A percentile compares a stretch with the other conserved stretches of the same genome.
phyloP scores from a whole-genome alignment of 208 protist species.

The Wallacemonas sp. region DNA sequence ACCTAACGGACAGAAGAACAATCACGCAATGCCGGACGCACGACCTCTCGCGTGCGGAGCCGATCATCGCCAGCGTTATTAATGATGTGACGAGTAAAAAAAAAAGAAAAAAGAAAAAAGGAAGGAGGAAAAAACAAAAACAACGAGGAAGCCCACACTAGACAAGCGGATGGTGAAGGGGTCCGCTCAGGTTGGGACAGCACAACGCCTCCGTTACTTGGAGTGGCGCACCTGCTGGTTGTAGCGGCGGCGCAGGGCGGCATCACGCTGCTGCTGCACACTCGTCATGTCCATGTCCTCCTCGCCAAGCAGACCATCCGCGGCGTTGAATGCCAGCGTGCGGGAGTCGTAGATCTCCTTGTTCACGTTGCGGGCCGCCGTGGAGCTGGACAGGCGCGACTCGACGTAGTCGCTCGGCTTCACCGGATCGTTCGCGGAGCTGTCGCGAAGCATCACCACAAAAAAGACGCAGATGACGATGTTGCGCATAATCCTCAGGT shows the following conservation, averaged over 20 bases:
- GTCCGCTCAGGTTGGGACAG: neutral
- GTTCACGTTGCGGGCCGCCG: slow-evolving; percentile 48
- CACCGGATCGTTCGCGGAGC: slow-evolving; percentile 31
- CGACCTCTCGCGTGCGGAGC: no score
- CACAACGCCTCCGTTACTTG: slow-evolving; percentile 27
- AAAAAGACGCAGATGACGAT: slow-evolving; percentile 69
- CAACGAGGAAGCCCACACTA: neutral
- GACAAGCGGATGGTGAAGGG: no score
- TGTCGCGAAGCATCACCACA: slow-evolving; percentile 58
- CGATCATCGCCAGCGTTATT: no score
- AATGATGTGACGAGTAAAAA: slow-evolving; percentile 18
- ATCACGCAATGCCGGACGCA: no score
- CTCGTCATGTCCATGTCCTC: slow-evolving; percentile 77
- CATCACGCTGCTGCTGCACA: slow-evolving; percentile 80
- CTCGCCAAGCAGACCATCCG: slow-evolving; percentile 63
- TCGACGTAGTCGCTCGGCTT: slow-evolving; percentile 76
- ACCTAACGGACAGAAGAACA: no score
- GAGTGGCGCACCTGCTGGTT: slow-evolving; percentile 53
- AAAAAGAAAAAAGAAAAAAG: slow-evolving; percentile 19
- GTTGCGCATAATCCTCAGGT: slow-evolving; percentile 65
- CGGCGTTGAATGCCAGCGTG: slow-evolving; percentile 55
- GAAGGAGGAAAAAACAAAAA: neutral
- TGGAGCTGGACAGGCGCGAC: slow-evolving; percentile 53
- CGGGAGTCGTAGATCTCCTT: slow-evolving; percentile 71
- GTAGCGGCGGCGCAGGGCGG: slow-evolving; percentile 79